A percentile compares a stretch with the other conserved stretches of the same genome.
phyloP scores from a whole-genome alignment of 2,329 filamentous ascomycete genomes.

The Arthroderma uncinatum region DNA sequence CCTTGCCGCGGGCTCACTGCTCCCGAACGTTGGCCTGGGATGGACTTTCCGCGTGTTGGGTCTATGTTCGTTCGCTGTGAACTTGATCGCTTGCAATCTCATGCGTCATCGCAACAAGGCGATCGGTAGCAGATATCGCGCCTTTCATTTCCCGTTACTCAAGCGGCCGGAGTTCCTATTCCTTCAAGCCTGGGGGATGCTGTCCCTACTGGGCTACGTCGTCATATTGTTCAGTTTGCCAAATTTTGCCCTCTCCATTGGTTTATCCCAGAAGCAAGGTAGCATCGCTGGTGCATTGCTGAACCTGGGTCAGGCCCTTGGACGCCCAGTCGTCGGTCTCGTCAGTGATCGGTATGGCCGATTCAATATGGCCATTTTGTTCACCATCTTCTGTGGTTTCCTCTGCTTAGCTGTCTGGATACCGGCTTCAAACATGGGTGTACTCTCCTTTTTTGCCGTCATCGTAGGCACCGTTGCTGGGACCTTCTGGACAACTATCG shows the following conservation, averaged over 20 bases:
- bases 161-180: conserved; percentile 45
- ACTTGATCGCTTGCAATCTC: conserved; percentile 44
- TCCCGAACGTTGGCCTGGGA: conserved; percentile 43
- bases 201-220: conserved; percentile 55
- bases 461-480: conserved; percentile 49
- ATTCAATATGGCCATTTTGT: conserved; percentile 49
- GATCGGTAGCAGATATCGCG: conserved; percentile 41
- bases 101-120: conserved; percentile 49
- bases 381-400: conserved; percentile 46
- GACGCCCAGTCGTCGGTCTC: conserved; percentile 51
- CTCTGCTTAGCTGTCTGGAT: conserved; percentile 53
- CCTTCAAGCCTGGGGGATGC: conserved; percentile 48
- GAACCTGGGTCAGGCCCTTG: conserved; percentile 49
- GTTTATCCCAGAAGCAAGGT: conserved; percentile 49
- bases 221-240: conserved; percentile 54
- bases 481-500: conserved; percentile 49
- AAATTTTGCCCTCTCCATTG: conserved; percentile 50
- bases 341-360: conserved; percentile 50
- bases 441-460: conserved; percentile 49
- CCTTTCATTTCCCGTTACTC: conserved; percentile 45
- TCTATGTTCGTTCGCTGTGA: conserved; percentile 43
- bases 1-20: conserved; percentile 47
- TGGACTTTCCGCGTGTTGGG: conserved; percentile 54
- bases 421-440: conserved; percentile 46
- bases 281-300: conserved; percentile 51